These are phyloP conservation scores for Cercospora zeina DNA, from an alignment of 2,329 filamentous ascomycete species.

Conservation along the genomic window DNA sequence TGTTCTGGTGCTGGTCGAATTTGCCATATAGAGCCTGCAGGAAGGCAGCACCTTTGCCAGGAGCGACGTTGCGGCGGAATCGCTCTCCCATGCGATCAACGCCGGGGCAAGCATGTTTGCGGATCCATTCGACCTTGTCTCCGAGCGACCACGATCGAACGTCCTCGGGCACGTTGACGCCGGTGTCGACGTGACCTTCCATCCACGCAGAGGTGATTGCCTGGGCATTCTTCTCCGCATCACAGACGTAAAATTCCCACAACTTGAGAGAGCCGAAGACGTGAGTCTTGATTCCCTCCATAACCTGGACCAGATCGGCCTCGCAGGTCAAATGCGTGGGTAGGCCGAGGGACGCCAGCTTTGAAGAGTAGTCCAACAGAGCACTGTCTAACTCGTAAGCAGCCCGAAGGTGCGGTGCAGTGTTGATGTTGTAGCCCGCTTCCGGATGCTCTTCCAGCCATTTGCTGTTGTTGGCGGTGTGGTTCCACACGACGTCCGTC, in stretches of 20 bases:
- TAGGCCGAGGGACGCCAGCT: constrained; percentile 67
- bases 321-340: constrained; percentile 70
- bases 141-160: constrained; percentile 58
- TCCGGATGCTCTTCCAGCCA: constrained; percentile 96
- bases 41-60: constrained; percentile 68
- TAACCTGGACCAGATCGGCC: constrained; percentile 75
- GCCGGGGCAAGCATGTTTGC: constrained; percentile 68
- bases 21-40: constrained; percentile 68
- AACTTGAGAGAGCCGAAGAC: constrained; percentile 76
- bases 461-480: constrained; percentile 91
- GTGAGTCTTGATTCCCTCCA: constrained; percentile 78
- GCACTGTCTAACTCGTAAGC: constrained; percentile 75
- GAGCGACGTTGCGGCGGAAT: constrained; percentile 70
- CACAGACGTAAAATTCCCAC: constrained; percentile 90
- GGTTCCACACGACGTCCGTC: constrained; percentile 97
- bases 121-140: constrained; percentile 64
- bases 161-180: constrained; percentile 56
- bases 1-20: constrained; percentile 57
- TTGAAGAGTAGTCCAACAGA: constrained; percentile 64
- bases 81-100: constrained; percentile 76
- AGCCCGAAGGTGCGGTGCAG: constrained; percentile 70
- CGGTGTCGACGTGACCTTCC: constrained; percentile 57
- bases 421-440: constrained; percentile 89
- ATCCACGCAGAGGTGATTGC: constrained; percentile 72
- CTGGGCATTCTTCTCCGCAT: constrained; percentile 71